These are phyloP conservation scores for Pleurostoma richardsiae DNA, from an alignment of 2,329 filamentous ascomycete species.

Conservation along the genomic window DNA sequence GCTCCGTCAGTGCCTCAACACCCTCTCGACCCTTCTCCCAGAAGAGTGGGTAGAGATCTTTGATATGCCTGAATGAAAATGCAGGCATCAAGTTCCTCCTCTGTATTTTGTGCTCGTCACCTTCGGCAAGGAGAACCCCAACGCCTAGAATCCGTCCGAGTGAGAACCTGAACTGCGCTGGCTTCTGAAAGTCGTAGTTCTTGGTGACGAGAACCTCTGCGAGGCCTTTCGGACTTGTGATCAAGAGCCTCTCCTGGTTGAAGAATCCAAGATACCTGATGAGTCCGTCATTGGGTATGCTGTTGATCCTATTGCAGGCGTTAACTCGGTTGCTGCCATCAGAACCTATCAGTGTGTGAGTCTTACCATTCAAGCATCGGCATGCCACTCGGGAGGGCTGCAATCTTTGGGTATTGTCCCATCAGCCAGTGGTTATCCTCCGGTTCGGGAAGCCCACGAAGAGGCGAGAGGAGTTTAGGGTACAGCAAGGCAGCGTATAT, in stretches of 20 bases:
- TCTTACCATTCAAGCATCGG: conserved; percentile 44
- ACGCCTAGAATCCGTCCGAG: conserved; percentile 63
- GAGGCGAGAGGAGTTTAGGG: conserved; percentile 43
- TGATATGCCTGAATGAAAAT: conserved; percentile 81
- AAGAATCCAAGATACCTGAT: conserved; percentile 61
- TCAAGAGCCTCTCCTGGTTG: conserved; percentile 58
- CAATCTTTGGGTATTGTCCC: conserved; percentile 41
- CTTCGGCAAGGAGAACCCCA: conserved; percentile 76
- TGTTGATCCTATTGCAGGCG: conserved; percentile 42
- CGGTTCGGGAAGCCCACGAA: conserved; percentile 42
- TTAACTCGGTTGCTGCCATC: conserved; percentile 7
- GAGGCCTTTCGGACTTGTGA: conserved; percentile 60
- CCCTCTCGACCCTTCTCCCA: conserved; percentile 73
- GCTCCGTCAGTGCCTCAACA: conserved; percentile 53
- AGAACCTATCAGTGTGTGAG: background rate
- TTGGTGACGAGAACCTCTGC: conserved; percentile 65
- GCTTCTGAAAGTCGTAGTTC: conserved; percentile 67
- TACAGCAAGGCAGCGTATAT: conserved; percentile 41
- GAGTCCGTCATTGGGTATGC: conserved; percentile 62
- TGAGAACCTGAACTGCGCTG: conserved; percentile 43
- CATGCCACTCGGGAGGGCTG: conserved; percentile 30
- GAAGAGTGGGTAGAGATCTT: conserved; percentile 78
- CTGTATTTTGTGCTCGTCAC: conserved; percentile 82
- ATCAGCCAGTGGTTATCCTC: conserved; percentile 35
- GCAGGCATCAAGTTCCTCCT: conserved; percentile 76